These are phyloP conservation scores for Fusarium sp. DNA, from an alignment of 2,329 filamentous ascomycete species.

Conservation along the genomic window DNA sequence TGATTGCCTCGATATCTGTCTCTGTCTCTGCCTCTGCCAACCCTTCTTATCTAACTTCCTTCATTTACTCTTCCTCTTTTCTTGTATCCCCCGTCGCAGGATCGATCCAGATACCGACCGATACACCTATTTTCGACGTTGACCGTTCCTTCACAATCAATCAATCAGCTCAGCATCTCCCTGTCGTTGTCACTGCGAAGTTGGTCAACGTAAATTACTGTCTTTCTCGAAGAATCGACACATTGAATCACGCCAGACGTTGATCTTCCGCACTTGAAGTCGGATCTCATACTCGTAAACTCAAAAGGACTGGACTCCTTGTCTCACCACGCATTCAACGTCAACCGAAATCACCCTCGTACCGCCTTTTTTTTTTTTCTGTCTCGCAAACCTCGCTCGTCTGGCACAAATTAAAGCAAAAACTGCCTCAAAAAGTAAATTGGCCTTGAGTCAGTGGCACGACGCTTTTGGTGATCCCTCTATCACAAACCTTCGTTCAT, in stretches of 20 bases:
- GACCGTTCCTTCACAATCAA: constrained; percentile 47
- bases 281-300: constrained; percentile 35
- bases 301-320: constrained; percentile 49
- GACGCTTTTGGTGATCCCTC: constrained; percentile 16
- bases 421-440: constrained; percentile 25
- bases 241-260: constrained; percentile 33
- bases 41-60: constrained; percentile 14
- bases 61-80: constrained; percentile 23
- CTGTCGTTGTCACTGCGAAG: no score
- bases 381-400: constrained; percentile 30
- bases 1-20: constrained; percentile 7
- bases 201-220: no score
- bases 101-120: constrained; percentile 47
- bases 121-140: constrained; percentile 49
- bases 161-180: no score
- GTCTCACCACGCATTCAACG: constrained; percentile 38
- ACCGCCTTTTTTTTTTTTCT: constrained; percentile 19
- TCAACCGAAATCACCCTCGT: constrained; percentile 21
- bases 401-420: constrained; percentile 27
- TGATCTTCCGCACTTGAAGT: constrained; percentile 34
- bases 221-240: constrained; percentile 38
- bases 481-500: constrained; percentile 18
- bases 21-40: constrained; percentile 29
- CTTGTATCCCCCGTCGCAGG: constrained; percentile 48
- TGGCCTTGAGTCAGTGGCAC: constrained; percentile 42